Evolutionary conservation across 441 rosid genomes (phyloP), one percentile per base, ranked within the genome.

Genomic region (Arabidopsis hybrid): DNA sequence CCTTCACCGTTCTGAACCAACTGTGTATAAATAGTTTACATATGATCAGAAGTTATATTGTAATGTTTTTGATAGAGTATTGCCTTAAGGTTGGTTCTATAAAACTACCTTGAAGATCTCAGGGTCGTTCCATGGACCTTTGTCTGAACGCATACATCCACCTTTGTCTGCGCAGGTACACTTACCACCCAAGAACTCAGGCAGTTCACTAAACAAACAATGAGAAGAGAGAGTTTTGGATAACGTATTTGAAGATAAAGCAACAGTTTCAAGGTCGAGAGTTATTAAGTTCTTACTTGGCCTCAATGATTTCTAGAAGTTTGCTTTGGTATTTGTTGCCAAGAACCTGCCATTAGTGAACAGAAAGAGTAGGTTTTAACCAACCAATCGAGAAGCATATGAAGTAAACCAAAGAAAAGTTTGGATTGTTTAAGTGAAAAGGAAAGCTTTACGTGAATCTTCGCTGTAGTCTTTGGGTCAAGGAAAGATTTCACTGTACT

Each of bases 381-480:
- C 8, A 35, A 60, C 9, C 35, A 21, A 66, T 26, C 16, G 5
- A 55, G 34, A 18, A 1, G 14, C 9, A 11, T 11, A 21, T 36
- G 32, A 58, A 64, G 66, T 32, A 51, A 59, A 21, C 9, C 14
- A 64, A 39, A 49, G 18, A 53, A 31, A 0, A 55, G 31, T 76
- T 57, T 61, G 36, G 42, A 69, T 60, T 1, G 17, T 56, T 31
- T 3, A 60, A 50, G 34, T 38, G 43, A 18, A 58, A 29, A 47
- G n/a, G 39, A 43, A 36, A 51, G 26, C 45, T 34, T 35, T 72
- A 78, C 81, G 60, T 93, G 97, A 79, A 96, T 96, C 86, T 96
- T 96, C 66, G 96, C 89, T 47, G 97, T 89, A 45, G 98, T 96
- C 78, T 91, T 96, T 11, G 99, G 98, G 85, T 96, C 99, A 34